Evolutionary conservation across 1,139 yeast genomes (phyloP).

Genomic region (Blastobotrys capitulatus): DNA sequence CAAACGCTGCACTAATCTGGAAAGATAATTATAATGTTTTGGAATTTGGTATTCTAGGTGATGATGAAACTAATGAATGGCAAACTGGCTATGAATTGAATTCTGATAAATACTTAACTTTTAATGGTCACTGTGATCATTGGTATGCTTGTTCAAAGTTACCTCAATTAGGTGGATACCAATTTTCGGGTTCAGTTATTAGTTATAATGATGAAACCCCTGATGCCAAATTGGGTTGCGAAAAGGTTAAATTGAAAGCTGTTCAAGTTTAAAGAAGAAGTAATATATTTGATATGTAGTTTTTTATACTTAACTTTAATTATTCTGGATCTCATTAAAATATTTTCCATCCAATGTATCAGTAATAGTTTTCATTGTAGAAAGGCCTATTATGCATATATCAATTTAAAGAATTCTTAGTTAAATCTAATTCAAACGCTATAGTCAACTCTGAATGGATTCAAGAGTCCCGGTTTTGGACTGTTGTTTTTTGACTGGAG

Average conservation of each 20-base stretch:
- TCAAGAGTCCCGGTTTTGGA: too few species aligned
- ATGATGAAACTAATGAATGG: neutral
- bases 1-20: neutral
- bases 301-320: too few species aligned
- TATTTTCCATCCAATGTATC: too few species aligned
- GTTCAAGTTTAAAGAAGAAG: too few species aligned
- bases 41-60: neutral
- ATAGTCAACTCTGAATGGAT: too few species aligned
- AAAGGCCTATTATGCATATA: too few species aligned
- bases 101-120: neutral
- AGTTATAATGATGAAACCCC: neutral
- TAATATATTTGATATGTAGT: too few species aligned
- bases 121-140: neutral
- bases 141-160: conserved; percentile 2
- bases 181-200: neutral
- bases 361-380: too few species aligned
- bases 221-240: neutral
- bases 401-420: too few species aligned
- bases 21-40: neutral
- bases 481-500: too few species aligned
- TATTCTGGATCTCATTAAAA: too few species aligned
- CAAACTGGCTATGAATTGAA: neutral
- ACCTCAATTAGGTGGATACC: conserved; percentile 1
- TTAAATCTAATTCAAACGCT: too few species aligned
- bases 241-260: neutral